phyloP scores from a whole-genome alignment of 2,329 filamentous ascomycete species.

The Aureobasidium leucospermi region DNA sequence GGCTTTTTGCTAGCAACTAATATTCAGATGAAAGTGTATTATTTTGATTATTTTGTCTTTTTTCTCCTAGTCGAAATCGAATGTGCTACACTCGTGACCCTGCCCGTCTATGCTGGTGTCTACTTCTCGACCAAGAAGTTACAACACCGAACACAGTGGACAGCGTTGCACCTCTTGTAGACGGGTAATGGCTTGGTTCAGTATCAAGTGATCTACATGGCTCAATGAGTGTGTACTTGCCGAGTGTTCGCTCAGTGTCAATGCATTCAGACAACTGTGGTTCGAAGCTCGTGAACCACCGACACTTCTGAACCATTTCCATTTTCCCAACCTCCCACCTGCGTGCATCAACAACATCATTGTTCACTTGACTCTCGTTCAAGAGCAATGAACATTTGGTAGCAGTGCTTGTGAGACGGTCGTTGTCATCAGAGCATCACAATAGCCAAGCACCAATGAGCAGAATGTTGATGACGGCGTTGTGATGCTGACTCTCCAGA shows the following conservation, averaged over 20 bases:
- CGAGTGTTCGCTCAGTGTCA: no score
- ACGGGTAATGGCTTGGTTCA: no score
- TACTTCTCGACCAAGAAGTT: background rate
- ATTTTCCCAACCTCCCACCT: no score
- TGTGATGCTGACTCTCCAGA: constrained; percentile 8
- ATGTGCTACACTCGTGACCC: background rate
- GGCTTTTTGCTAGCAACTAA: background rate
- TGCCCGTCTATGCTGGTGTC: background rate
- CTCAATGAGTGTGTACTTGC: no score
- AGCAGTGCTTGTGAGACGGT: background rate
- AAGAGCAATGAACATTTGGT: background rate
- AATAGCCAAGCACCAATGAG: constrained; percentile 5
- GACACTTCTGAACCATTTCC: no score
- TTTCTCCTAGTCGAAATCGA: no score
- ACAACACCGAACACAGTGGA: no score
- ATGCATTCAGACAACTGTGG: no score
- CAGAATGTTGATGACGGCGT: background rate
- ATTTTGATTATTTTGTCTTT: background rate
- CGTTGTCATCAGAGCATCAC: background rate
- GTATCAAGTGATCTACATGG: no score
- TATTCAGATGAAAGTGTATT: constrained; percentile 3
- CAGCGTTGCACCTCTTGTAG: no score
- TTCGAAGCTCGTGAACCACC: no score
- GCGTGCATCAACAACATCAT: no score
- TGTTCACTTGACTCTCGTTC: background rate